These are phyloP conservation scores for Diaporthe destruens DNA, from an alignment of 2,329 filamentous ascomycete species.

Conservation along the genomic window DNA sequence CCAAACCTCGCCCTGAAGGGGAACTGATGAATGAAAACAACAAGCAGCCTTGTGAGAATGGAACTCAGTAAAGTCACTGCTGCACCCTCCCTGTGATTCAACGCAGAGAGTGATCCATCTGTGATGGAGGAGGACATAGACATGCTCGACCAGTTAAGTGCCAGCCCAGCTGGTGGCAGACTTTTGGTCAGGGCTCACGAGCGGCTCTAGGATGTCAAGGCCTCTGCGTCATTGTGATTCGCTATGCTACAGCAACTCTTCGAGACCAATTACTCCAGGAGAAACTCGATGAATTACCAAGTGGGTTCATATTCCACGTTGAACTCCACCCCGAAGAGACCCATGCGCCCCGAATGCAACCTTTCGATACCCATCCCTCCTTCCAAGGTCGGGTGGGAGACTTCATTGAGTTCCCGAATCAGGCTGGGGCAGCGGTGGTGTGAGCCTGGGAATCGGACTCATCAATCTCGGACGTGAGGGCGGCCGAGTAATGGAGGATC, in stretches of 20 bases:
- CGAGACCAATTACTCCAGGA: too few relatives aligned
- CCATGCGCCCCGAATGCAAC: background rate
- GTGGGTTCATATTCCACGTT: background rate
- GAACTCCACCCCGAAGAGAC: background rate
- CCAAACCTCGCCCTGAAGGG: too few relatives aligned
- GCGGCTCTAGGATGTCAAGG: background rate
- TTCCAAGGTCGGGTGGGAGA: background rate
- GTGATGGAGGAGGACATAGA: background rate
- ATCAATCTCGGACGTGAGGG: too few relatives aligned
- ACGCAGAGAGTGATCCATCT: background rate
- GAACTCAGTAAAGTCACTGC: slow-evolving; percentile 13
- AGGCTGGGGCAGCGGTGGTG: too few relatives aligned
- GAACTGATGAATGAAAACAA: background rate
- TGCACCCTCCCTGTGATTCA: background rate
- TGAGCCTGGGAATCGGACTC: too few relatives aligned
- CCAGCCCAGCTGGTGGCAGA: slow-evolving; percentile 3
- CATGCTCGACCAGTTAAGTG: slow-evolving; percentile 13
- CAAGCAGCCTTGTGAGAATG: slow-evolving; percentile 1
- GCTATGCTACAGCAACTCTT: too few relatives aligned
- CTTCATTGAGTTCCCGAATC: background rate
- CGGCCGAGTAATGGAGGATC: too few relatives aligned
- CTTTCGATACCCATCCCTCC: background rate
- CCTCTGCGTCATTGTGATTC: too few relatives aligned
- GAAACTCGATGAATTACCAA: background rate
- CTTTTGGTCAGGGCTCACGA: background rate